These are phyloP conservation scores for Chytriomyces confervae DNA, from an alignment of 192 early-diverging fungal species.

Conservation along the genomic window DNA sequence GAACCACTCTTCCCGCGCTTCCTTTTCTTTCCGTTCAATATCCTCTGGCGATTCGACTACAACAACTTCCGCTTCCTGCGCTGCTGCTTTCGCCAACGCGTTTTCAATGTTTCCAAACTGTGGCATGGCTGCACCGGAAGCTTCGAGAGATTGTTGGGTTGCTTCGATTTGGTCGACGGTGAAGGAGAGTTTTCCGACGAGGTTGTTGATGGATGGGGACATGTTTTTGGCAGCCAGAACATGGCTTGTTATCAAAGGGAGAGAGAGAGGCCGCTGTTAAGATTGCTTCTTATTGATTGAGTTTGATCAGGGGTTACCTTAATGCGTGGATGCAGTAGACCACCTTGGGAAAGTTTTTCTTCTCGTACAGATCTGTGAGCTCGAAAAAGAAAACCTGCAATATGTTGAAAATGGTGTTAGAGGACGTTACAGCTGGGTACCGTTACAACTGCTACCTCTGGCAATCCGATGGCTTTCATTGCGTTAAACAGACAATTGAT, in stretches of 20 bases:
- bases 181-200: constrained; percentile 92
- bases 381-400: constrained; percentile 92
- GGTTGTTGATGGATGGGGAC: constrained; percentile 88
- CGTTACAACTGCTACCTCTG: constrained; percentile 60
- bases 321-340: constrained; percentile 98
- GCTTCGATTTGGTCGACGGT: constrained; percentile 76
- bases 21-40: constrained; percentile 39
- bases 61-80: constrained; percentile 51
- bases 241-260: constrained; percentile 62
- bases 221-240: constrained; percentile 83
- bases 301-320: constrained; percentile 53
- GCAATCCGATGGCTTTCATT: constrained; percentile 78
- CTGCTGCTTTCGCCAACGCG: constrained; percentile 52
- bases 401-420: no score
- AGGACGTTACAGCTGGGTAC: neutral
- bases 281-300: neutral
- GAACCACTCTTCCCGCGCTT: constrained; percentile 48
- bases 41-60: constrained; percentile 11
- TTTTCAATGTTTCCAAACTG: constrained; percentile 85
- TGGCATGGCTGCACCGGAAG: constrained; percentile 82
- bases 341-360: constrained; percentile 99
- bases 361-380: constrained; percentile 96
- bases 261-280: constrained; percentile 14
- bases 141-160: constrained; percentile 84
- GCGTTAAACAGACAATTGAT: constrained; percentile 92